phyloP scores from a whole-genome alignment of 73 alveolate species.

The Loxodes magnus region DNA sequence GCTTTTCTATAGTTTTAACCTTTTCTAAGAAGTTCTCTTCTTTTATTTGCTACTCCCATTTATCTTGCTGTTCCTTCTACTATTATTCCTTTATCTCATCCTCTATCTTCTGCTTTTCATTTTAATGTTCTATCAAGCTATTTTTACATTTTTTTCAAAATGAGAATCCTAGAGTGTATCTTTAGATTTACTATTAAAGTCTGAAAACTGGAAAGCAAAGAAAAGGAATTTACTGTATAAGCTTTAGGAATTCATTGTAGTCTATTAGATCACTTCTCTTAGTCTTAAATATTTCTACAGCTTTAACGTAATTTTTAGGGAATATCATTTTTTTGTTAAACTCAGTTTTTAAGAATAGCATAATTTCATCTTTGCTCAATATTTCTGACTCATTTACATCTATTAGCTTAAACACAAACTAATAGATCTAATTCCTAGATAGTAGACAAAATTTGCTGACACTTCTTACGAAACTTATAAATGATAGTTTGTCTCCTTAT shows the following conservation, averaged over 20 bases:
- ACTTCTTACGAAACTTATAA: background rate
- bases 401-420: conserved; percentile 4
- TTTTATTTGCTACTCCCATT: conserved; percentile 9
- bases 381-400: conserved; percentile 3
- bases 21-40: conserved; percentile 4
- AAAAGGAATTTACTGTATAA: background rate
- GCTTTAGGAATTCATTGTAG: conserved; percentile 10
- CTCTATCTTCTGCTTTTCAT: background rate
- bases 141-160: background rate
- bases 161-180: background rate
- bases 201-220: conserved; percentile 6
- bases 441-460: background rate
- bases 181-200: background rate
- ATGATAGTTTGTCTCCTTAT: background rate
- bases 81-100: background rate
- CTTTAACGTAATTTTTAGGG: background rate
- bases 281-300: conserved; percentile 7
- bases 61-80: conserved; percentile 1
- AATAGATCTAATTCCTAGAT: background rate
- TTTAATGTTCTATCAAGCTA: background rate
- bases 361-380: conserved; percentile 6
- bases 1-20: too few relatives aligned
- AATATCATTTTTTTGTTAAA: conserved; percentile 3
- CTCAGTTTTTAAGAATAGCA: background rate
- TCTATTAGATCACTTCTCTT: background rate